Evolutionary conservation across 192 early-diverging fungal species (phyloP), one percentile per base, ranked within the genome.

Genomic region (Coemansia sp.): DNA sequence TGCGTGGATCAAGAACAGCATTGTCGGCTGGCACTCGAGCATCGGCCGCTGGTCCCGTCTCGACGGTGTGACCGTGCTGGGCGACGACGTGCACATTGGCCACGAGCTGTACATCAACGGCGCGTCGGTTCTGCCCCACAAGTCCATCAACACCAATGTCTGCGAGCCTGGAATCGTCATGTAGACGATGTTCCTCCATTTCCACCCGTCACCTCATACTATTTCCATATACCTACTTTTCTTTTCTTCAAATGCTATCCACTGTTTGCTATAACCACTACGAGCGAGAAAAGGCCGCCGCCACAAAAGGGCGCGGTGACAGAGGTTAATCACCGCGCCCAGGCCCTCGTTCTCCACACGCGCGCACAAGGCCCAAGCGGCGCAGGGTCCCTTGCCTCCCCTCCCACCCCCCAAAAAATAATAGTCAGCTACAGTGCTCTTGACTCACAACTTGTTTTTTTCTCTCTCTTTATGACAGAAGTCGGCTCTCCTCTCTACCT

Each of bases 61-160:
- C 60, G 97, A 99, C 77, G 93, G 93, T 57, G 89, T 90, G n/a
- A 91, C 92, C 22, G 97, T 99, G 42, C 85, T 97, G 45, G 97
- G 97, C 65, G 97, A 98, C 64, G 96, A 99, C 82, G 97, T 99
- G 25, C 92, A 94, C 49, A 88, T 99, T 56, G 83, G 87, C 46
- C 96, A 97, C 73, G 97, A 98, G 77, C 80, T 97, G 54, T 97
- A 93, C 74, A 86, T 97, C 68, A 97, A 98, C 79, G 96, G 96
- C 59, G 96, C 93, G 19, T 94, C 89, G 35, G 93, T 98, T 42
- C 85, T 98, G n/a, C 96, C 96, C 46, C 95, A 98, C 89, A 98
- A 98, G 88, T 90, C 87, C 56, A 95, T 98, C 71, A 87, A 86
- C 59, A 72, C 84, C 36, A 96, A 92, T 76, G 91, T 98, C 64